These are phyloP conservation scores for Leishmania lainsoni DNA, from an alignment of 208 protist species.

Conservation along the genomic window DNA sequence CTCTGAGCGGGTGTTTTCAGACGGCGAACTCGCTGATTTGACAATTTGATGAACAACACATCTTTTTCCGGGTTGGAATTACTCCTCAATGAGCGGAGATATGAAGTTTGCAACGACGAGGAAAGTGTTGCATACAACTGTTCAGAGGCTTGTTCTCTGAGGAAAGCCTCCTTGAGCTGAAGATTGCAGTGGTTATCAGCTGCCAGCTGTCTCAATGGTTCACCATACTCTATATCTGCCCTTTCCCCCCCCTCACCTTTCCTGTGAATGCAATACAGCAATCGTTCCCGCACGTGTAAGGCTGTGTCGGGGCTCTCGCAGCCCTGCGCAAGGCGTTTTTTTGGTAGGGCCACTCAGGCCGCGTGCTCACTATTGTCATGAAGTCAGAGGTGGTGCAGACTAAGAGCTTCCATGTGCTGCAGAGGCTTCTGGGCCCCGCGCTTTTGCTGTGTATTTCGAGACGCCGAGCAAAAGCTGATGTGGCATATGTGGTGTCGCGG, in stretches of 20 bases:
- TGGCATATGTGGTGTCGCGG: neutral
- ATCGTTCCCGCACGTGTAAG: neutral
- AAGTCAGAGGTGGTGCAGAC: slow-evolving; percentile 12
- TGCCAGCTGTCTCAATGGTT: neutral
- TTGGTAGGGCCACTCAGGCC: too few species aligned
- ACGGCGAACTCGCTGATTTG: neutral
- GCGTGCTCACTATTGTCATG: slow-evolving; percentile 4
- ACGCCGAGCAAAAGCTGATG: slow-evolving; percentile 1
- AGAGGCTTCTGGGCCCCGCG: slow-evolving; percentile 28
- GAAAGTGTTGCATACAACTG: neutral
- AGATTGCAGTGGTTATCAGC: neutral
- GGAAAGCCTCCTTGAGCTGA: neutral
- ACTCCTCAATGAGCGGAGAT: neutral
- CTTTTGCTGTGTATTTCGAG: slow-evolving; percentile 15
- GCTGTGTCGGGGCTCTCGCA: neutral
- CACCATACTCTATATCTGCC: neutral
- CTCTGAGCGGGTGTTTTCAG: neutral
- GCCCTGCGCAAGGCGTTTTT: neutral
- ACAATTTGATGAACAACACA: neutral
- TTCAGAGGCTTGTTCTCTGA: neutral
- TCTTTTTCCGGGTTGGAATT: neutral
- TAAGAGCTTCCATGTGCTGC: slow-evolving; percentile 27
- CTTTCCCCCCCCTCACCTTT: neutral
- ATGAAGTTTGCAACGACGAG: neutral
- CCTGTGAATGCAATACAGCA: neutral